These are phyloP conservation scores for Gastrolobium villosum DNA, from an alignment of 306 rosid genomes.

Conservation along the genomic window DNA sequence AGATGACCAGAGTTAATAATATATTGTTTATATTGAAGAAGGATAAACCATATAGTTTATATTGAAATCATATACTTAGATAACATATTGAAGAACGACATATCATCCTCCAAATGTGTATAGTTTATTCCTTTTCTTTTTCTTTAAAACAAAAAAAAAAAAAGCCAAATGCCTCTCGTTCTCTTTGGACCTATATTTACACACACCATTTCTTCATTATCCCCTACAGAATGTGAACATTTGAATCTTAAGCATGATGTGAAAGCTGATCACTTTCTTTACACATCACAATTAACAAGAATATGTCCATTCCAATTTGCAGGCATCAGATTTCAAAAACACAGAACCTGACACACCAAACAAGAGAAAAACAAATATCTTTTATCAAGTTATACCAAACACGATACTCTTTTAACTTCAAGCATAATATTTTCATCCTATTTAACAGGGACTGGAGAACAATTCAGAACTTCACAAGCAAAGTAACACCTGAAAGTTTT, in stretches of 20 bases:
- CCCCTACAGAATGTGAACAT: neutral
- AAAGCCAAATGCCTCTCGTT: neutral
- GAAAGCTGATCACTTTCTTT: slow-evolving; percentile 12
- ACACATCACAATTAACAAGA: neutral
- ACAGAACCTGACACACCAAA: slow-evolving; percentile 8
- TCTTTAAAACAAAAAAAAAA: neutral
- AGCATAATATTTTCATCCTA: slow-evolving; percentile 15
- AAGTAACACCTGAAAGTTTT: slow-evolving; percentile 77
- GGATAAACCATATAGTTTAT: too few species aligned
- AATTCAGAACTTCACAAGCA: slow-evolving; percentile 59
- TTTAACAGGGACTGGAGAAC: neutral
- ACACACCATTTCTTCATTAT: neutral
- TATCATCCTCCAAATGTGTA: neutral
- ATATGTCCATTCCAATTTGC: neutral
- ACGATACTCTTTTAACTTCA: neutral
- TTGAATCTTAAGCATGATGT: neutral
- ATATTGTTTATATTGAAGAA: too few species aligned
- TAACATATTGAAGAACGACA: slow-evolving; percentile 18
- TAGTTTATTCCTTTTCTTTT: neutral
- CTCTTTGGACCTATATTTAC: neutral
- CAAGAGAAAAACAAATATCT: neutral
- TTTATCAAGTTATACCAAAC: neutral
- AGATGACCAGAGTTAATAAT: neutral
- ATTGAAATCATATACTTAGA: neutral
- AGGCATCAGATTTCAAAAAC: neutral